A percentile compares a stretch with the other conserved stretches of the same genome.
Evolutionary conservation across 352 stramenopile species (phyloP).

Genomic region (Phytophthora foliorum): DNA sequence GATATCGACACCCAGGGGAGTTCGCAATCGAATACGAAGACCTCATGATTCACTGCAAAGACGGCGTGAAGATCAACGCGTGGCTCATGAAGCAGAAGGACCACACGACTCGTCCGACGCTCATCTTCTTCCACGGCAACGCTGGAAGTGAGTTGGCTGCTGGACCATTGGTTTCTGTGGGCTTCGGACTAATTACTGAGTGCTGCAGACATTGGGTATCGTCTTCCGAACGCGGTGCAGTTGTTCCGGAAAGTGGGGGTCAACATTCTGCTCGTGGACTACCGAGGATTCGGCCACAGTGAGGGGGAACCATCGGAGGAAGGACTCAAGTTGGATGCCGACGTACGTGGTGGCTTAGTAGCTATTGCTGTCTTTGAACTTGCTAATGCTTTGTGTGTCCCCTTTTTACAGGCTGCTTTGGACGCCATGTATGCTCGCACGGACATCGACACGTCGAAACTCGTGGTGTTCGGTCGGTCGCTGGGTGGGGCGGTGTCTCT

Average conservation of each 20-base stretch:
- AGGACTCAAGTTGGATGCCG: slow-evolving; percentile 93
- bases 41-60: slow-evolving; percentile 84
- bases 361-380: neutral
- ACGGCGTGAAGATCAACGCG: slow-evolving; percentile 91
- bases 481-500: slow-evolving; percentile 94
- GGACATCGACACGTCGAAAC: slow-evolving; percentile 87
- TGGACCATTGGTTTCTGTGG: neutral
- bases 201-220: slow-evolving; percentile 91
- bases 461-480: slow-evolving; percentile 94
- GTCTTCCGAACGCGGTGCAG: slow-evolving; percentile 93
- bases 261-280: slow-evolving; percentile 96
- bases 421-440: slow-evolving; percentile 75
- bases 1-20: slow-evolving; percentile 91
- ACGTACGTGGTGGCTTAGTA: slow-evolving; percentile 45
- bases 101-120: slow-evolving; percentile 68
- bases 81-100: slow-evolving; percentile 93
- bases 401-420: slow-evolving; percentile 67
- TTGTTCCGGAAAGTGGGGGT: slow-evolving; percentile 88
- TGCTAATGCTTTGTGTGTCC: slow-evolving; percentile 11
- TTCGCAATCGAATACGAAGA: slow-evolving; percentile 92
- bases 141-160: slow-evolving; percentile 76
- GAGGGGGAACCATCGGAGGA: slow-evolving; percentile 87
- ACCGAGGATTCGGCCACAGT: slow-evolving; percentile 94
- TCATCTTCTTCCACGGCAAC: slow-evolving; percentile 98
- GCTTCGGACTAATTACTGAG: neutral